These are phyloP conservation scores for Hanseniaspora sp. DNA, from an alignment of 1,139 yeast species.

Conservation along the genomic window DNA sequence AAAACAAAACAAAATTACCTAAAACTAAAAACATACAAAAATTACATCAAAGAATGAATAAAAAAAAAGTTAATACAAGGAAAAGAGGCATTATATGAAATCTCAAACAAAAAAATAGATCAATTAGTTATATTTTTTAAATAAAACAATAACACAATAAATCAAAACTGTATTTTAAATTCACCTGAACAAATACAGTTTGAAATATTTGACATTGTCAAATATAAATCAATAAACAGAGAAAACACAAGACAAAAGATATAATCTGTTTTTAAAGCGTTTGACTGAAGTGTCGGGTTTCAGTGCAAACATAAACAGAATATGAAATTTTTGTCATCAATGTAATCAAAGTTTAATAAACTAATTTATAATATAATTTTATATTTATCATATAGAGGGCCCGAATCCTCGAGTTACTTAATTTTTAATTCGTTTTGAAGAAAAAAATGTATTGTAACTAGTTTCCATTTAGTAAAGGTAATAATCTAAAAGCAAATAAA, in stretches of 20 bases:
- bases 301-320: constrained; percentile 38
- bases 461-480: background rate
- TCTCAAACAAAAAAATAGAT: background rate
- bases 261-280: constrained; percentile 29
- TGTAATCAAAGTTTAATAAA: background rate
- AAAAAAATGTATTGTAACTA: background rate
- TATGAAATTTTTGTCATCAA: background rate
- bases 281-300: constrained; percentile 79
- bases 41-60: background rate
- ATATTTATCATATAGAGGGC: constrained; percentile 17
- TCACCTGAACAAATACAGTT: constrained; percentile 10
- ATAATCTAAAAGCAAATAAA: constrained; percentile 4
- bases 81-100: background rate
- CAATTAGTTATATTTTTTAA: background rate
- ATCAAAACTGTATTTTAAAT: constrained; percentile 10
- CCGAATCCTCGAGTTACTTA: constrained; percentile 19
- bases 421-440: background rate
- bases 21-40: background rate
- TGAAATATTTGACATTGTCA: constrained; percentile 9
- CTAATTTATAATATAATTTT: background rate
- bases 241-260: constrained; percentile 17
- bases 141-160: constrained; percentile 1
- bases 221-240: constrained; percentile 12
- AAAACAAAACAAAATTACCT: background rate
- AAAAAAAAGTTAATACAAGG: background rate